Base-by-base conservation (phyloP, 129 eudicot species). In the Cynara cardunculus region DNA sequence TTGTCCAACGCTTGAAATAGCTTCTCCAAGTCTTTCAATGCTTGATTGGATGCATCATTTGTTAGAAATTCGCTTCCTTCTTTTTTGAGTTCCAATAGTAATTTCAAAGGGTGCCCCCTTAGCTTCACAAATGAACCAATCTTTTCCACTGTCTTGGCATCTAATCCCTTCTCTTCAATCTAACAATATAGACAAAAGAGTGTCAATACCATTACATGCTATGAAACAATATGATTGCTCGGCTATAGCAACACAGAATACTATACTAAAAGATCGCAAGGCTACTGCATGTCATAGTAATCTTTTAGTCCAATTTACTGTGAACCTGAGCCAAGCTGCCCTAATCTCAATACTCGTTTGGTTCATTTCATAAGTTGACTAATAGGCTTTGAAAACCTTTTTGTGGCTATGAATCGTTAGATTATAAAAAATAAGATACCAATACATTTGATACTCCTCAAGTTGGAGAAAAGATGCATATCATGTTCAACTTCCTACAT, bases 101-200 rank as follows among this genome's bases (percentile, higher is more conserved):
- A 73, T 72, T 85, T 87, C 87, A 94, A 56, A 3, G 97, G 98
- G 34, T 85, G 76, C 27, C 96, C 98, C 53, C 89, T 90, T 41
- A 81, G 83, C 78, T 79, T 85, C 83, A 94, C 96, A 71, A 87
- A 92, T 59, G 85, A 80, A 18, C 98, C 94, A 78, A 94, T 94
- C 80, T 84, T 87, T 64, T 92, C 91, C 35, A 94, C 97, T 2
- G 88, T 82, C 65, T 86, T 96, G 25, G 49, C 83, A 69, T 87
- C 83, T 61, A 94, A 85, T 11, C 98, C 98, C 84, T 94, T 94
- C 84, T 94, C 97, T 14, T 86, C 89, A 53, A 92, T 96, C 98
- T 94, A 72, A 53, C 9, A 70, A 19, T 10, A 64, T 13, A 41
- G 21, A 32, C 26, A 68, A 0, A 79, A 26, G 53, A 31, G 66